Evolutionary conservation across 2,329 filamentous ascomycete species (phyloP).

Genomic region (Colletotrichum tropicicola): DNA sequence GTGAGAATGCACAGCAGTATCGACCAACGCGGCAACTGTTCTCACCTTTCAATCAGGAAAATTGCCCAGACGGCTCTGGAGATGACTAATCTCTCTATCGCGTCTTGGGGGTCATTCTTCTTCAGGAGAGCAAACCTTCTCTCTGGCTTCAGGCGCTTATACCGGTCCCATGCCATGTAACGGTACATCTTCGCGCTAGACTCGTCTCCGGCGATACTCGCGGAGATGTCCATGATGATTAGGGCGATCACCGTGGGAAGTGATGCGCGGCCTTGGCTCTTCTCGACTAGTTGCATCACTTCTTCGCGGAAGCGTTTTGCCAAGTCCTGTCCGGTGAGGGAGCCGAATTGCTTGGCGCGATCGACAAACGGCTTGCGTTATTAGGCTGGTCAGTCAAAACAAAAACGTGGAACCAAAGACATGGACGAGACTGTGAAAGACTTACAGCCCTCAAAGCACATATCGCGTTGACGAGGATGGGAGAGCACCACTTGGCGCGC

Average conservation of each 20-base stretch:
- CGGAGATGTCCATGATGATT: conserved; percentile 14
- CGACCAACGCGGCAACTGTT: neutral
- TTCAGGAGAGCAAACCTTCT: conserved; percentile 7
- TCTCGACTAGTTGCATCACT: conserved; percentile 24
- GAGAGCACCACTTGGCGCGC: conserved; percentile 38
- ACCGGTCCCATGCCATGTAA: conserved; percentile 27
- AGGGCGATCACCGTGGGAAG: conserved; percentile 21
- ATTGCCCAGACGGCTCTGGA: conserved; percentile 18
- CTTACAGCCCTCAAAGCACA: conserved; percentile 41
- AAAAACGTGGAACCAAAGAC: neutral
- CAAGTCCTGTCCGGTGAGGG: conserved; percentile 22
- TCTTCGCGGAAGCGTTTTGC: conserved; percentile 7
- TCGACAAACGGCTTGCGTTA: conserved; percentile 19
- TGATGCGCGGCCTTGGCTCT: conserved; percentile 20
- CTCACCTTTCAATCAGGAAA: conserved; percentile 25
- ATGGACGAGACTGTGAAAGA: neutral
- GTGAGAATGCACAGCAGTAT: too few relatives aligned
- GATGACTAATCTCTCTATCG: conserved; percentile 3
- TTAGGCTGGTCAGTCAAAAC: neutral
- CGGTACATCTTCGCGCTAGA: conserved; percentile 22
- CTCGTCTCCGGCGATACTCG: conserved; percentile 25
- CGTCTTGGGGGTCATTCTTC: neutral
- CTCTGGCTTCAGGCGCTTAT: conserved; percentile 21
- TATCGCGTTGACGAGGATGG: conserved; percentile 42
- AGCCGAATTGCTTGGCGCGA: conserved; percentile 17